Evolutionary conservation across 192 early-diverging fungal genomes (phyloP).

Genomic region (Linnemannia schmuckeri): DNA sequence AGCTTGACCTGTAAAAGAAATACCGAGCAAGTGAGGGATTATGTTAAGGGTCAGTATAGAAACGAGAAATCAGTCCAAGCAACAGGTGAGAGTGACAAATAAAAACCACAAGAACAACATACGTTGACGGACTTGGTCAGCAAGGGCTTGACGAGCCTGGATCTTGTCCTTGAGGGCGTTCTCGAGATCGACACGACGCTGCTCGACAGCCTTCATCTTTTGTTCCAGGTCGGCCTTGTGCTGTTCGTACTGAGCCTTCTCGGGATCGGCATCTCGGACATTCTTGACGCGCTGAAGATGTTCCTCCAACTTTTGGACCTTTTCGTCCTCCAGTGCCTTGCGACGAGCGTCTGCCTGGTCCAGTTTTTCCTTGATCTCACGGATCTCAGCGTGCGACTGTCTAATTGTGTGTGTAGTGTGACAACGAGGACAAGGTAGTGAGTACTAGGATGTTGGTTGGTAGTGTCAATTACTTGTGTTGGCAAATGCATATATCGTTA

Average conservation of each 20-base stretch:
- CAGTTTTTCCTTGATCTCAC: slow-evolving; percentile 48
- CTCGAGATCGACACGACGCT: slow-evolving; percentile 42
- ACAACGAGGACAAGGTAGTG: neutral
- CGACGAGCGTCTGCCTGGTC: slow-evolving; percentile 49
- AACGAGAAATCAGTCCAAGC: neutral
- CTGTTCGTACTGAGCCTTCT: slow-evolving; percentile 47
- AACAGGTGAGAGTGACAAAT: neutral
- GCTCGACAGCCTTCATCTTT: slow-evolving; percentile 54
- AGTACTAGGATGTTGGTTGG: neutral
- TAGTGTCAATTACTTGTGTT: neutral
- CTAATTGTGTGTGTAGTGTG: neutral
- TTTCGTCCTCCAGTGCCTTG: slow-evolving; percentile 51
- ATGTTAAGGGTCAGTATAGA: neutral
- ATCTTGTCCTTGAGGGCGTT: slow-evolving; percentile 50
- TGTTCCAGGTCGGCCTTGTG: slow-evolving; percentile 45
- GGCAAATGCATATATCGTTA: neutral
- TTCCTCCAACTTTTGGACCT: slow-evolving; percentile 43
- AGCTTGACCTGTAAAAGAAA: slow-evolving; percentile 19
- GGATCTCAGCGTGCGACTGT: slow-evolving; percentile 31
- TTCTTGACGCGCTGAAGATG: slow-evolving; percentile 36
- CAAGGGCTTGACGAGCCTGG: slow-evolving; percentile 32
- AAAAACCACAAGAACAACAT: neutral
- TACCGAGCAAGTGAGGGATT: neutral
- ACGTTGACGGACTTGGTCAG: slow-evolving; percentile 56
- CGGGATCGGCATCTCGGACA: slow-evolving; percentile 26